phyloP scores from a whole-genome alignment of 768 basidiomycete species.

The Termitomyces sp. region DNA sequence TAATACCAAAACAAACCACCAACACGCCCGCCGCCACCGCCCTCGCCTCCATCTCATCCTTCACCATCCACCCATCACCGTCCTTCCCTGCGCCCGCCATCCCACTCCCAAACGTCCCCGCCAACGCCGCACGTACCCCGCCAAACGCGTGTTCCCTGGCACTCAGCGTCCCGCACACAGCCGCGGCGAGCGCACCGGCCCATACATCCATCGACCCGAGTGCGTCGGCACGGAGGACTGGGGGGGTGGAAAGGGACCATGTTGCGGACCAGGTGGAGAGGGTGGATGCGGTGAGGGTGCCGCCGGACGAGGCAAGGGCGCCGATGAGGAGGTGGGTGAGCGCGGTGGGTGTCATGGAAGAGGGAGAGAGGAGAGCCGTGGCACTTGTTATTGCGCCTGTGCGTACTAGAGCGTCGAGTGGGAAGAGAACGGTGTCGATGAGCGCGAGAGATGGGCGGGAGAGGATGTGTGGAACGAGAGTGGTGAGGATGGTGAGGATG shows the following conservation, averaged over 20 bases:
- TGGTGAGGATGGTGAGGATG: conserved; percentile 34
- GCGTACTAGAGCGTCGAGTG: conserved; percentile 44
- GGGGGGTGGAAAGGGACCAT: conserved; percentile 43
- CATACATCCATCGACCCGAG: conserved; percentile 14
- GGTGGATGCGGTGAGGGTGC: conserved; percentile 38
- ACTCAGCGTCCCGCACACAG: conserved; percentile 8
- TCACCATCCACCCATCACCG: neutral
- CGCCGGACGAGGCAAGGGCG: conserved; percentile 40
- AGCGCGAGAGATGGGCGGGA: conserved; percentile 19
- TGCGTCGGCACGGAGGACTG: conserved; percentile 28
- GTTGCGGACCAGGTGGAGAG: conserved; percentile 35
- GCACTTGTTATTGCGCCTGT: conserved; percentile 32
- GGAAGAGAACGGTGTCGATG: conserved; percentile 41
- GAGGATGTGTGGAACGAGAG: conserved; percentile 23
- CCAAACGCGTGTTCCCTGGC: conserved; percentile 7
- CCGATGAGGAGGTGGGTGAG: conserved; percentile 42
- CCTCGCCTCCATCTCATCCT: conserved; percentile 21
- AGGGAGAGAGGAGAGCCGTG: conserved; percentile 25
- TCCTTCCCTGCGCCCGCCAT: rapidly evolving
- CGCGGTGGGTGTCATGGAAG: neutral
- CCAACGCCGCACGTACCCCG: conserved; percentile 2
- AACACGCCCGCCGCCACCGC: conserved; percentile 27
- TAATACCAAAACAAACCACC: conserved; percentile 26
- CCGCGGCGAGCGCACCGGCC: conserved; percentile 34
- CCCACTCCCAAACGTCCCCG: too few relatives aligned